Base-by-base conservation (phyloP, 805 yeast genomes). In the Candida manassasensis region DNA sequence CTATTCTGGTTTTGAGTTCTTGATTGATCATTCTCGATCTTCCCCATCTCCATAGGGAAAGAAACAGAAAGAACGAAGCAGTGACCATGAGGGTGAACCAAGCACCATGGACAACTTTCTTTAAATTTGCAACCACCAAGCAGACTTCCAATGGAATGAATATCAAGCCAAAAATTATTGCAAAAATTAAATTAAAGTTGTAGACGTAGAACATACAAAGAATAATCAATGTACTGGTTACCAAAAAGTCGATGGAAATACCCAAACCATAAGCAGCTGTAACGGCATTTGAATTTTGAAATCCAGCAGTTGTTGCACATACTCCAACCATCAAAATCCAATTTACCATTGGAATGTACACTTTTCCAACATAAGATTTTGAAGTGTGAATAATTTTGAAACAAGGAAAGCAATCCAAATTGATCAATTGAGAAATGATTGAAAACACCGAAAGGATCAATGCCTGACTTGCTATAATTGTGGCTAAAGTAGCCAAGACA, bases 231-330 rank as follows among this genome's bases (percentile, higher is more conserved):
- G 50, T 37, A 0, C 79, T 65, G 2, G 83, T 77, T 33, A 77
- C 64, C 17, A 74, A 40, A 43, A 77, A 73, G 47, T 75, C 82
- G 38, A 75, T 49, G 2, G 79, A 59, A 22, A 77, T 73, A 15
- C 81, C 80, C 38, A 76, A 63, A 11, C 81, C 82, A 48, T 76
- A 77, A 9, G 81, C 81, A 4, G 79, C 72, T 0, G 81, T 73
- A 24, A 76, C 77, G 27, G 59, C 63, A 45, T 62, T 59, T 21
- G 73, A 63, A 44, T 60, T 73, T 39, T 62, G 57, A 54, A 75
- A 76, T 0, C 79, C 79, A 6, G 75, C 75, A 5, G 78, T 67
- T 7, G 79, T 68, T 4, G 59, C 52, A 28, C 68, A 52, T 3
- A 75, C 78, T 24, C 74, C 73, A 11, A 74, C 55, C 73, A 77